These are phyloP conservation scores for Hanseniaspora valbyensis DNA, from an alignment of 805 yeast genomes.

Conservation along the genomic window DNA sequence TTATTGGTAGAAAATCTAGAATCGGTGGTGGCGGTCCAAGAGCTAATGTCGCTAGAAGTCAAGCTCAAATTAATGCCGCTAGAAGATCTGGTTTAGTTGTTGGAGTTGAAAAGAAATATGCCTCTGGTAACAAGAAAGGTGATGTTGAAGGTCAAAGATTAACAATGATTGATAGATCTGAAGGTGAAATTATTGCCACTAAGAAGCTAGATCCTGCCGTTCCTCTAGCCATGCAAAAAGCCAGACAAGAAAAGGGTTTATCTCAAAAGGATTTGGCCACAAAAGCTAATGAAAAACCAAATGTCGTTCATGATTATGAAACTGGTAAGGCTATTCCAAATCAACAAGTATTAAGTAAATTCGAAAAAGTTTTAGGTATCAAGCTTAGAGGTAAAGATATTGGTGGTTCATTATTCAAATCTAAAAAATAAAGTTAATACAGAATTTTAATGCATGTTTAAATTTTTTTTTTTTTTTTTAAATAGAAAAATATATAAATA, in stretches of 20 bases:
- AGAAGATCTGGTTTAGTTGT: slow-evolving; percentile 84
- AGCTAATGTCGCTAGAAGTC: slow-evolving; percentile 67
- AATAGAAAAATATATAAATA: too few species aligned
- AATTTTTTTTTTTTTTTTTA: slow-evolving; percentile 8
- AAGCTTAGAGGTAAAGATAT: slow-evolving; percentile 92
- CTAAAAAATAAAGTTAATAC: slow-evolving; percentile 28
- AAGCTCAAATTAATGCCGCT: slow-evolving; percentile 78
- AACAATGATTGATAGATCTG: slow-evolving; percentile 84
- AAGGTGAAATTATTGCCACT: slow-evolving; percentile 76
- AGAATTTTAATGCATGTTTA: neutral
- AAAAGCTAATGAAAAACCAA: slow-evolving; percentile 89
- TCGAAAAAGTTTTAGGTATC: slow-evolving; percentile 89
- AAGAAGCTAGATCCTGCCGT: slow-evolving; percentile 75
- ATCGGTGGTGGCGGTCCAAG: slow-evolving; percentile 83
- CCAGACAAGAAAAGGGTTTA: slow-evolving; percentile 74
- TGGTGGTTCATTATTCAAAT: slow-evolving; percentile 65
- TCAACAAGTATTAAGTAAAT: slow-evolving; percentile 84
- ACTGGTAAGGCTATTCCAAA: slow-evolving; percentile 93
- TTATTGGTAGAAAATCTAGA: slow-evolving; percentile 82
- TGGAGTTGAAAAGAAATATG: slow-evolving; percentile 87
- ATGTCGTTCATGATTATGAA: slow-evolving; percentile 89
- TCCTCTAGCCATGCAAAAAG: slow-evolving; percentile 77
- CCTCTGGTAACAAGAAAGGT: slow-evolving; percentile 44
- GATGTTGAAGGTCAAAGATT: slow-evolving; percentile 90
- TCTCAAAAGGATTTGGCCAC: slow-evolving; percentile 97